A percentile compares a stretch with the other conserved stretches of the same genome.
These are phyloP conservation scores for Ascosphaera pollenicola DNA, from an alignment of 2,329 filamentous ascomycete genomes.

Conservation along the genomic window DNA sequence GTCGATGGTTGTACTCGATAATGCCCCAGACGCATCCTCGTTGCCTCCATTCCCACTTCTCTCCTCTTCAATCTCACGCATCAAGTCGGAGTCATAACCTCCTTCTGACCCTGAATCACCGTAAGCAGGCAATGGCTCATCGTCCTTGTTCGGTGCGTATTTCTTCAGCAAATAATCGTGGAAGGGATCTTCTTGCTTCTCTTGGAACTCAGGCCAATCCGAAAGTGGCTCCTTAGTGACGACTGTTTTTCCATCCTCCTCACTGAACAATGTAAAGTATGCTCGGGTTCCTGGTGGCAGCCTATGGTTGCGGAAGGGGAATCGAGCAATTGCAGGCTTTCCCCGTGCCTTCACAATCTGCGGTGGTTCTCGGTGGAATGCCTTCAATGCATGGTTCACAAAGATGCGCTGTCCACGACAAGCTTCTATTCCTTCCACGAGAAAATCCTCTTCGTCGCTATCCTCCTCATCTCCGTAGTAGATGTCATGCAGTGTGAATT, in stretches of 20 bases:
- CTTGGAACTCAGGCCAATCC: conserved; percentile 11
- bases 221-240: conserved; percentile 10
- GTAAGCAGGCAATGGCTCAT: conserved; percentile 26
- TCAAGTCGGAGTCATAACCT: conserved; percentile 36
- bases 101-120: conserved; percentile 32
- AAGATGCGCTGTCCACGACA: conserved; percentile 11
- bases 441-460: conserved; percentile 10
- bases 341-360: conserved; percentile 7
- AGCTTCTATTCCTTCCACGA: conserved; percentile 7
- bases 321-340: conserved; percentile 8
- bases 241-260: conserved; percentile 7
- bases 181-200: conserved; percentile 5
- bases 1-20: conserved; percentile 28
- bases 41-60: conserved; percentile 14
- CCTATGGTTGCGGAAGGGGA: conserved; percentile 9
- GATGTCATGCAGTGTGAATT: conserved; percentile 17
- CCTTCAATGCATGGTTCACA: conserved; percentile 11
- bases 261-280: conserved; percentile 13
- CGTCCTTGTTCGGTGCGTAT: conserved; percentile 18
- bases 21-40: conserved; percentile 8
- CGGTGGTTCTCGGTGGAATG: conserved; percentile 10
- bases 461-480: conserved; percentile 20
- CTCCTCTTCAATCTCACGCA: conserved; percentile 39
- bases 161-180: conserved; percentile 19
- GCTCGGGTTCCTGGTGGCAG: conserved; percentile 4